phyloP scores from a whole-genome alignment of 192 early-diverging fungal species.

The Entomortierella lignicola region DNA sequence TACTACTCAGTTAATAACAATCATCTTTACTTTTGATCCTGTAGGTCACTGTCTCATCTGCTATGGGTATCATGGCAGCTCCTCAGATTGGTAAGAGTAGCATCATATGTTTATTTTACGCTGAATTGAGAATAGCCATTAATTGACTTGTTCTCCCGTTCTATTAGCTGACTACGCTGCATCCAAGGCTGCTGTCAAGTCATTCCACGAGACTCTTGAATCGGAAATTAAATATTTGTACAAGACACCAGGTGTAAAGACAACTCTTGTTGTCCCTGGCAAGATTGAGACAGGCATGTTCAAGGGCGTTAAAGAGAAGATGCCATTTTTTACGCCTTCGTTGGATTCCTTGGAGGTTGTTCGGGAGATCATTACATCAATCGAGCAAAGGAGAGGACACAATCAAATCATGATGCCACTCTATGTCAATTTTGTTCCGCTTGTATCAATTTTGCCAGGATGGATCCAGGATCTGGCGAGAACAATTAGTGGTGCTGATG shows the following conservation, averaged over 20 bases:
- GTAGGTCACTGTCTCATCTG: constrained; percentile 61
- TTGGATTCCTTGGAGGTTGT: constrained; percentile 71
- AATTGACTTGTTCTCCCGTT: neutral
- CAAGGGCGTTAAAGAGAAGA: constrained; percentile 63
- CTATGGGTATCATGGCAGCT: constrained; percentile 43
- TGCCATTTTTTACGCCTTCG: constrained; percentile 72
- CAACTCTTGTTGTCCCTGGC: constrained; percentile 79
- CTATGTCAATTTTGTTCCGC: constrained; percentile 52
- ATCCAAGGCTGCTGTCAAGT: constrained; percentile 79
- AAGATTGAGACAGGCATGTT: constrained; percentile 82
- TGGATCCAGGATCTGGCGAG: constrained; percentile 51
- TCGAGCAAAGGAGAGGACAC: constrained; percentile 60
- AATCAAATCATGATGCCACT: constrained; percentile 60
- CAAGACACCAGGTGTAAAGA: constrained; percentile 69
- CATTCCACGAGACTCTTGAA: constrained; percentile 79
- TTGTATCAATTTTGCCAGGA: constrained; percentile 47
- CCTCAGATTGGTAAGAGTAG: constrained; percentile 27
- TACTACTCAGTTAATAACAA: neutral
- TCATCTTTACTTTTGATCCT: neutral
- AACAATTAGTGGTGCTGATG: constrained; percentile 36
- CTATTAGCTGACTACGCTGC: constrained; percentile 77
- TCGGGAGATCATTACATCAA: constrained; percentile 63
- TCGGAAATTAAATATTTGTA: constrained; percentile 77
- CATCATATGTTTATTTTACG: neutral
- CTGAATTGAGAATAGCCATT: no score